Evolutionary conservation across 2,329 filamentous ascomycete genomes (phyloP).

Genomic region (Annulohypoxylon truncatum): DNA sequence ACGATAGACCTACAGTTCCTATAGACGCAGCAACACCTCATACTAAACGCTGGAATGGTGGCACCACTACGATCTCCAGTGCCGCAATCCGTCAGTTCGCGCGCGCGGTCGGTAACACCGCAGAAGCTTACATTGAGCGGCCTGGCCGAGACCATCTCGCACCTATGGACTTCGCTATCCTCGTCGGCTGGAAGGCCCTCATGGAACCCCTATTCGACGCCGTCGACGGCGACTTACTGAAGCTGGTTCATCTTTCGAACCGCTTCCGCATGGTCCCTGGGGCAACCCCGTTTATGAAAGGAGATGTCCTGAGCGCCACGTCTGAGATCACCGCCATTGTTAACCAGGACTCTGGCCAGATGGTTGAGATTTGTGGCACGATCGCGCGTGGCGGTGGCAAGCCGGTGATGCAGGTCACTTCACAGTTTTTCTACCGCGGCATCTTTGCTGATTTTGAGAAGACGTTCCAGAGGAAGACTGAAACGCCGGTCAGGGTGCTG

Average conservation of each 20-base stretch:
- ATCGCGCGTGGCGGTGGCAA: slow-evolving; percentile 79
- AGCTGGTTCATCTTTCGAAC: slow-evolving; percentile 94
- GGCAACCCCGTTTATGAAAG: slow-evolving; percentile 90
- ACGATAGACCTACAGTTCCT: slow-evolving; percentile 5
- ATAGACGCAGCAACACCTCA: slow-evolving; percentile 11
- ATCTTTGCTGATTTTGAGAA: slow-evolving; percentile 92
- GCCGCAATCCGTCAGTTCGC: slow-evolving; percentile 33
- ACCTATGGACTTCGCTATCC: slow-evolving; percentile 97
- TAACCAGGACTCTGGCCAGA: slow-evolving; percentile 96
- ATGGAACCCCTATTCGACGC: slow-evolving; percentile 77
- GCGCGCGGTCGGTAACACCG: slow-evolving; percentile 32
- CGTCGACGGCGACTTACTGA: slow-evolving; percentile 93
- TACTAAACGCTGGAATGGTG: slow-evolving; percentile 64
- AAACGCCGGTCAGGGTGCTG: slow-evolving; percentile 90
- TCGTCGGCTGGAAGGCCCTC: slow-evolving; percentile 96
- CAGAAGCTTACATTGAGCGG: slow-evolving; percentile 35
- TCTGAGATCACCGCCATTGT: slow-evolving; percentile 95
- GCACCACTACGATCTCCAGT: slow-evolving; percentile 78
- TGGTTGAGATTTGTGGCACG: slow-evolving; percentile 97
- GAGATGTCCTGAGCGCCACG: slow-evolving; percentile 87
- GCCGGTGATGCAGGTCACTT: slow-evolving; percentile 96
- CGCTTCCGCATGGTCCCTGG: slow-evolving; percentile 96
- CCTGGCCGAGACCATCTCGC: slow-evolving; percentile 35
- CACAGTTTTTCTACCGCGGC: slow-evolving; percentile 95
- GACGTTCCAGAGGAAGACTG: slow-evolving; percentile 95